Conservation (phyloP, 1,284 basidiomycete genomes). For the Malassezia restricta region DNA sequence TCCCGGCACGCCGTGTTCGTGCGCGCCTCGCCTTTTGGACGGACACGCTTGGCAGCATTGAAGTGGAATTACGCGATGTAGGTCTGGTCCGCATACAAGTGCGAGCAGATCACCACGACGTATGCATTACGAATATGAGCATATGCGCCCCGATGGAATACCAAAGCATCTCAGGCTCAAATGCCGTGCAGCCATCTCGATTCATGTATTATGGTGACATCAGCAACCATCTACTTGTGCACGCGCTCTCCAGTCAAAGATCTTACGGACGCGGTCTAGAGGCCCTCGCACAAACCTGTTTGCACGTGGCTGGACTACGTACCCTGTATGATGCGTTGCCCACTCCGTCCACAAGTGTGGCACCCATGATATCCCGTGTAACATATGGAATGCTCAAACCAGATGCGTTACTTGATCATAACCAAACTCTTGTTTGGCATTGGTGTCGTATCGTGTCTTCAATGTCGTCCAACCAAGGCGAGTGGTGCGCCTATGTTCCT, state of each 20-base stretch:
- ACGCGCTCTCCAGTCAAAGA: conserved; percentile 3
- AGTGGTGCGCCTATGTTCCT: conserved; percentile 13
- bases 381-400: not conserved
- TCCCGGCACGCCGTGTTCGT: conserved; percentile 5
- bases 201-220: conserved; percentile 6
- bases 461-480: not conserved
- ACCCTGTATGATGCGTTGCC: conserved; percentile 12
- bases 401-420: not conserved
- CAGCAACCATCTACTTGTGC: conserved; percentile 7
- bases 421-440: conserved; percentile 5
- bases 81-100: not conserved
- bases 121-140: not conserved
- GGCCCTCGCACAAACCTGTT: not conserved
- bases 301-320: conserved; percentile 8
- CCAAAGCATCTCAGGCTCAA: not conserved
- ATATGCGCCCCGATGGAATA: conserved; percentile 6
- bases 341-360: not conserved
- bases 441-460: conserved; percentile 5
- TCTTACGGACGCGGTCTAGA: not conserved
- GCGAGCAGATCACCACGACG: not conserved
- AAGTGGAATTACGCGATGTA: conserved; percentile 11
- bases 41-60: not conserved
- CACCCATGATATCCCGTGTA: not conserved
- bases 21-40: conserved; percentile 4
- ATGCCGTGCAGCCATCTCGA: conserved; percentile 1